Percentiles rank a stretch among this genome's conserved stretches.
Evolutionary conservation across 805 yeast genomes (phyloP).

Genomic region (Peterozyma xylosa): DNA sequence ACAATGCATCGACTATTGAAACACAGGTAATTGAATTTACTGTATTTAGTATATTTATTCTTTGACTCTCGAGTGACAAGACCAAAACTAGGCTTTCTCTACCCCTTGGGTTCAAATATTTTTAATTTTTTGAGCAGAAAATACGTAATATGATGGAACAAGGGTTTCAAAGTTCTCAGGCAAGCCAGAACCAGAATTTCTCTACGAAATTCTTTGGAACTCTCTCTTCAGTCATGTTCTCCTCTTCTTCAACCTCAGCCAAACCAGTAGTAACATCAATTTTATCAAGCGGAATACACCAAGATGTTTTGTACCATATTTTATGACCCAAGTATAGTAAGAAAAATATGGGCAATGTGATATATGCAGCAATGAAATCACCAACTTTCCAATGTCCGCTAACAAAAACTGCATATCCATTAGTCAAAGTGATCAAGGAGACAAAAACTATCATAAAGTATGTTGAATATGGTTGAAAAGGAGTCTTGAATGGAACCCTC

Average conservation of each 20-base stretch:
- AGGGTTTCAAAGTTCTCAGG: conserved; percentile 16
- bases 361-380: conserved; percentile 66
- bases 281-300: conserved; percentile 45
- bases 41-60: too few species aligned
- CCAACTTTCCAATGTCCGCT: conserved; percentile 32
- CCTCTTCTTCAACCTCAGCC: conserved; percentile 51
- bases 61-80: too few species aligned
- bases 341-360: conserved; percentile 53
- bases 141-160: too few species aligned
- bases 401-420: conserved; percentile 65
- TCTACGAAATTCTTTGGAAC: conserved; percentile 32
- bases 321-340: conserved; percentile 54
- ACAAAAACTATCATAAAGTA: conserved; percentile 45
- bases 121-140: too few species aligned
- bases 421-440: conserved; percentile 49
- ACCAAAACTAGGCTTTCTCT: too few species aligned
- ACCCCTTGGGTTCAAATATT: too few species aligned
- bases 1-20: too few species aligned
- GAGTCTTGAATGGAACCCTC: conserved; percentile 51
- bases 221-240: conserved; percentile 27
- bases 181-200: conserved; percentile 43
- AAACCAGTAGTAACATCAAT: conserved; percentile 57
- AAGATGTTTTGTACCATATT: conserved; percentile 27
- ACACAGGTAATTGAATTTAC: too few species aligned
- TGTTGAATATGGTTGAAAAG: conserved; percentile 50